A percentile compares a stretch with the other conserved stretches of the same genome.
Conservation (phyloP, 768 basidiomycete species). For the Baorangia bicolor region DNA sequence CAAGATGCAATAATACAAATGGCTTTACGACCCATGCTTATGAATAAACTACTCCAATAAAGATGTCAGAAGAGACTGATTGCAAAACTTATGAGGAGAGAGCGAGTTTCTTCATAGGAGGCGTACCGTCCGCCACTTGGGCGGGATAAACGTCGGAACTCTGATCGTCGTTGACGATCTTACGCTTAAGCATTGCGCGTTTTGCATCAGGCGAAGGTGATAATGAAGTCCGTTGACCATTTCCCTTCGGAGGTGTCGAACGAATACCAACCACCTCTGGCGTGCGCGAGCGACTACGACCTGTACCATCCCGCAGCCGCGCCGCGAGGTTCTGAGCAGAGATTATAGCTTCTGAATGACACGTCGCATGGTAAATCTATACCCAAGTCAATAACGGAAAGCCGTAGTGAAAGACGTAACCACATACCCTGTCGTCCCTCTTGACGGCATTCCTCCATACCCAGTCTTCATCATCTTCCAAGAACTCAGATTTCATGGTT, state of each 20-base stretch:
- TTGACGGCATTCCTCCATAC: conserved; percentile 91
- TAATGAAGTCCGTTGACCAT: conserved; percentile 35
- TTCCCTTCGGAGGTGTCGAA: conserved; percentile 38
- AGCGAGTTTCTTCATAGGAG: conserved; percentile 68
- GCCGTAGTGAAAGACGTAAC: neutral
- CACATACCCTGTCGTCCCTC: conserved; percentile 77
- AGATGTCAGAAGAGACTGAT: conserved; percentile 17
- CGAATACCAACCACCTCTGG: conserved; percentile 53
- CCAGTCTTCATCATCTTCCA: conserved; percentile 98
- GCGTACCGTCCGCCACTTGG: conserved; percentile 47
- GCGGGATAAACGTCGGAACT: conserved; percentile 31
- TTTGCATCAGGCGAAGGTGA: conserved; percentile 56
- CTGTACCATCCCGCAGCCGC: conserved; percentile 61
- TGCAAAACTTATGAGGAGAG: conserved; percentile 34
- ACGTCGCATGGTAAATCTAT: conserved; percentile 93
- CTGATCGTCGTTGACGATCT: conserved; percentile 56
- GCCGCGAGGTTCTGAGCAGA: conserved; percentile 66
- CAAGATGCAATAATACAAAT: conserved; percentile 27
- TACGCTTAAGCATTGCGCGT: conserved; percentile 68
- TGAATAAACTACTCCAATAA: conserved; percentile 36
- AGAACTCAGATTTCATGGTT: conserved; percentile 82
- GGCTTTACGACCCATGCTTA: conserved; percentile 21
- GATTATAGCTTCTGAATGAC: conserved; percentile 76
- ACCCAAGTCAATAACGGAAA: conserved; percentile 1
- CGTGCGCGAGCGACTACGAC: conserved; percentile 71